Base-by-base conservation (phyloP, 805 yeast genomes). In the Suhomyces vadensis region DNA sequence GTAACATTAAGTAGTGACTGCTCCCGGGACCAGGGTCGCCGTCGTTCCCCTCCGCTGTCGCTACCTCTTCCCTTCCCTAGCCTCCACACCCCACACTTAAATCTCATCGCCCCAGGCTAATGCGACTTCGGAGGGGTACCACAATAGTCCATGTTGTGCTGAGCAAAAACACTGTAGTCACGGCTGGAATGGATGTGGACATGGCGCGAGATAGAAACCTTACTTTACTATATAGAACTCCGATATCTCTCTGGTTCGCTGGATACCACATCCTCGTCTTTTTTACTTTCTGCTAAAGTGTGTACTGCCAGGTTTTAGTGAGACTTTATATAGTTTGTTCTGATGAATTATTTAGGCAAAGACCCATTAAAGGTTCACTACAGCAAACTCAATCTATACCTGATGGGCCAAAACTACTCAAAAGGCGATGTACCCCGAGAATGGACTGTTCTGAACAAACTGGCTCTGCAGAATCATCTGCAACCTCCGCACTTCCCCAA, bases 351-450 rank as follows among this genome's bases (percentile, higher is more conserved):
- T 35, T 20, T 41, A 13, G 26, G n/a, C n/a, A n/a, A n/a, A n/a
- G n/a, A 19, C 25, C 25, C 16, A 11, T 16, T 29, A 14, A 8
- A 26, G 16, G 33, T n/a, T 20, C 35, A 17, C 31, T 37, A 39
- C 27, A 43, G 47, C 21, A 39, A 39, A 2, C 47, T 43, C 23
- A 26, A 43, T 23, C 35, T 43, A 21, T 39, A 39, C 27, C 6
- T 33, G 27, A 43, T 43, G 47, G 47, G 47, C 19, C 47, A 43
- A 8, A 25, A 19, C 14, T 35, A 31, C n/a, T 40, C 43, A n/a
- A 24, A 37, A n/a, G 8, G 6, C 17, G 25, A 35, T 4, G 24
- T 13, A 11, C 41, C 35, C 6, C 2, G 41, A 25, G 41, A n/a
- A n/a, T 37, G 40, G 41, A n/a, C n/a, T n/a, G n/a, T n/a, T n/a